Conservation (phyloP, 768 basidiomycete species). For the Sarcomyxa edulis region DNA sequence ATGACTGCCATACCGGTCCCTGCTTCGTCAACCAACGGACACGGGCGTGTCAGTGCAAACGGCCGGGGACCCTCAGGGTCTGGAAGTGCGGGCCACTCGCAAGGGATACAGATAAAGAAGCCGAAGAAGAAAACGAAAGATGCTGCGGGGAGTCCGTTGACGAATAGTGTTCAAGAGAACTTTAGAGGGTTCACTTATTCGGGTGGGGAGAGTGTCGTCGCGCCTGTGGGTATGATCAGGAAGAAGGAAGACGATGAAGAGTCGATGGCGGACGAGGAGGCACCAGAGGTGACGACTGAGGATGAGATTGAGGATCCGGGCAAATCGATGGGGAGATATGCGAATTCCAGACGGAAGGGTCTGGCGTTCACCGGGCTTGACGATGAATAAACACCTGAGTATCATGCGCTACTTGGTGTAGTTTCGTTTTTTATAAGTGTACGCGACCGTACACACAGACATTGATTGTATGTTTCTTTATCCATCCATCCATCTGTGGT, state of each 20-base stretch:
- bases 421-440: neutral
- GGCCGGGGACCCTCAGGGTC: no score
- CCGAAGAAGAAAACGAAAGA: conserved; percentile 40
- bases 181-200: conserved; percentile 93
- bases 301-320: conserved; percentile 71
- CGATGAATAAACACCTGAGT: conserved; percentile 21
- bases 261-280: conserved; percentile 47
- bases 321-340: conserved; percentile 66
- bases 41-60: neutral
- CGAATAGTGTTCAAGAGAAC: conserved; percentile 92
- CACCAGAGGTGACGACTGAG: conserved; percentile 51
- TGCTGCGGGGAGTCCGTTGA: conserved; percentile 63
- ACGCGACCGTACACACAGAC: neutral
- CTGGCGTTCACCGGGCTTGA: conserved; percentile 35
- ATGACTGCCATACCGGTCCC: conserved; percentile 7
- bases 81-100: conserved; percentile 14
- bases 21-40: neutral
- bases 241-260: conserved; percentile 17
- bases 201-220: conserved; percentile 62
- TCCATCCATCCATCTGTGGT: neutral
- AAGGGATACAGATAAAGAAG: conserved; percentile 52
- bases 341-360: conserved; percentile 47
- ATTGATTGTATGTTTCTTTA: conserved; percentile 1
- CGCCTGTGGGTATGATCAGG: conserved; percentile 34
- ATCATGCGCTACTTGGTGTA: neutral